Base-by-base conservation (phyloP, 345 rosid species). In the Ceriops tagal region DNA sequence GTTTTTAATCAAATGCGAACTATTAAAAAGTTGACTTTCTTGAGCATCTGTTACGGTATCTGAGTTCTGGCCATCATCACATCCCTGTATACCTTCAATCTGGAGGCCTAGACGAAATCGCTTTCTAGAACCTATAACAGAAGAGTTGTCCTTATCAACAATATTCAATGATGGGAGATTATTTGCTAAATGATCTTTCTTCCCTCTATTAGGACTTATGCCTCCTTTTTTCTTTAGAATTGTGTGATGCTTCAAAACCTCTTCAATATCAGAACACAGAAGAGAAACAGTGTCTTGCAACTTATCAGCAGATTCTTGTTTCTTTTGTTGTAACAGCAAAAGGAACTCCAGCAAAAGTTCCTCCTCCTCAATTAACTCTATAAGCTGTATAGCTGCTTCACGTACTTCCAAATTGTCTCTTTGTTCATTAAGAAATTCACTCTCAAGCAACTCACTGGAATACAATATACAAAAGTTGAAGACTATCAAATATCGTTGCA, bases 271-370 rank as follows among this genome's bases (percentile, higher is more conserved):
- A 3, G 91, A 79, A 67, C 87, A 87, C 31, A 95, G 77, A 76
- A 92, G 86, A 28, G 93, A 83, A 61, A 86, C 82, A 3, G 93
- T 86, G 66, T 77, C 87, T 58, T 79, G 85, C 81, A 95, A 81
- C 81, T 78, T 85, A 75, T 84, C 80, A 11, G 96, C 88, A 65
- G 88, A 75, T 78, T 92, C 99, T 35, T 84, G 89, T 71, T 95
- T 92, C 71, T 82, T 86, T 69, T 78, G 92, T 77, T 92, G 91
- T 52, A 85, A 71, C 70, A 90, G 61, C 76, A 84, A 65, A 67
- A 95, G 93, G 85, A 92, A 95, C 62, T 92, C 99, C n/a, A 95
- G 84, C 78, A 92, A 76, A 69, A 85, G 78, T 78, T 92, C 99
- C 28, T 92, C 85, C 78, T 95, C 96, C 64, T 90, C 96, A 65